A percentile compares a stretch with the other conserved stretches of the same genome.
Conservation (phyloP, 805 yeast genomes). For the Candida incommunis region DNA sequence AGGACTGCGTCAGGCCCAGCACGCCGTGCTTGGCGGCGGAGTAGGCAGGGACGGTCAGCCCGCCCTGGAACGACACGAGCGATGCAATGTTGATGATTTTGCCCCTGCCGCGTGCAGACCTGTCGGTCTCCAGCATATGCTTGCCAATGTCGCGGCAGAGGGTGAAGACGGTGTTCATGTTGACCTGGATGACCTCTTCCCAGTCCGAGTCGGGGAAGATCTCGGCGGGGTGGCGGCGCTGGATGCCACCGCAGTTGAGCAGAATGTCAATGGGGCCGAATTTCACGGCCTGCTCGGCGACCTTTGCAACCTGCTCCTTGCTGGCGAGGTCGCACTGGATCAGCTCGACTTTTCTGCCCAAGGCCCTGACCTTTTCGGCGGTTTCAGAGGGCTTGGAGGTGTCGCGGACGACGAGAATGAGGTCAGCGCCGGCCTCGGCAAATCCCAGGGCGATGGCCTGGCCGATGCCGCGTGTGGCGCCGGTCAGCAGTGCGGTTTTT, state of each 20-base stretch:
- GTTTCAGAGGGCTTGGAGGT: slow-evolving; percentile 17
- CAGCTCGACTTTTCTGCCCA: slow-evolving; percentile 17
- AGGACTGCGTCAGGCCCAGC: slow-evolving; percentile 23
- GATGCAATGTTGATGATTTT: slow-evolving; percentile 31
- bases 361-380: slow-evolving; percentile 15
- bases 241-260: slow-evolving; percentile 32
- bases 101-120: slow-evolving; percentile 18
- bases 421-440: slow-evolving; percentile 35
- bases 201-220: slow-evolving; percentile 26
- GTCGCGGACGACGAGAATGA: slow-evolving; percentile 28
- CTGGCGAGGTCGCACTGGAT: slow-evolving; percentile 17
- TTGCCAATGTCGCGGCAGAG: slow-evolving; percentile 26
- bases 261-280: slow-evolving; percentile 26
- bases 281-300: slow-evolving; percentile 20
- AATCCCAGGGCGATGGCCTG: slow-evolving; percentile 36
- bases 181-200: slow-evolving; percentile 27
- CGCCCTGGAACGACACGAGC: slow-evolving; percentile 29
- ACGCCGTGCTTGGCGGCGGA: slow-evolving; percentile 31
- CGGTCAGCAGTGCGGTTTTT: slow-evolving; percentile 33
- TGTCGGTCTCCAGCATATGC: slow-evolving; percentile 21
- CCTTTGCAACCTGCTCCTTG: slow-evolving; percentile 17
- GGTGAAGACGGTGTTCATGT: slow-evolving; percentile 25
- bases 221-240: slow-evolving; percentile 20
- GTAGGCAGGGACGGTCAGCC: slow-evolving; percentile 25
- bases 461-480: slow-evolving; percentile 48